A percentile compares a stretch with the other conserved stretches of the same genome.
These are phyloP conservation scores for Phytopythium sindhum DNA, from an alignment of 352 stramenopile genomes.

Conservation along the genomic window DNA sequence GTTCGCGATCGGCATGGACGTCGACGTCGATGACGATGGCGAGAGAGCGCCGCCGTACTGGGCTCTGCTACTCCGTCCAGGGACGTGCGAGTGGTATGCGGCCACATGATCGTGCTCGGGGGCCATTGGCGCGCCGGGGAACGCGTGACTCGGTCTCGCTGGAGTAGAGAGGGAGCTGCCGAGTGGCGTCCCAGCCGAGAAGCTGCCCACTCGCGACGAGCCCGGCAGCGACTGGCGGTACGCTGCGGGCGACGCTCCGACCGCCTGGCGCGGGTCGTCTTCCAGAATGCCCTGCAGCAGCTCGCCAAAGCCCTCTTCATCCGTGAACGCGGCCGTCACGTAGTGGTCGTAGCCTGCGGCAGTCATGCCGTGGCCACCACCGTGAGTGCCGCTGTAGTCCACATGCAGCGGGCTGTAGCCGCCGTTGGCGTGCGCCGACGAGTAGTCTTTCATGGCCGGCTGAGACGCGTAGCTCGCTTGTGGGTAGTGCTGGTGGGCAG, in stretches of 20 bases:
- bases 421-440: conserved; percentile 20
- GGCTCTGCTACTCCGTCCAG: not conserved
- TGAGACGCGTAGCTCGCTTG: conserved; percentile 2
- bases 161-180: not conserved
- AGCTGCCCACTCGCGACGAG: not conserved
- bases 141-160: not conserved
- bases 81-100: conserved; percentile 1
- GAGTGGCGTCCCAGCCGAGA: not conserved
- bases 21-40: not conserved
- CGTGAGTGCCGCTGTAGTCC: conserved; percentile 12
- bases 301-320: conserved; percentile 69
- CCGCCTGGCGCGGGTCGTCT: conserved; percentile 39
- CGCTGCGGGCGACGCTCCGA: conserved; percentile 9
- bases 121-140: not conserved
- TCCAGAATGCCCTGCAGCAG: conserved; percentile 70
- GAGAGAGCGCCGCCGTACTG: not conserved
- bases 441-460: conserved; percentile 15
- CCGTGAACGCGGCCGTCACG: conserved; percentile 40
- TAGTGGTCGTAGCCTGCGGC: conserved; percentile 50
- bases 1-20: not conserved
- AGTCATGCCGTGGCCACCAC: conserved; percentile 6
- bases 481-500: conserved; percentile 4
- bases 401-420: conserved; percentile 24
- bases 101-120: not conserved
- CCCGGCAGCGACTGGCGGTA: conserved; percentile 6